Conservation (phyloP, 2,329 filamentous ascomycete genomes). For the Magnaporthiopsis incrustans region DNA sequence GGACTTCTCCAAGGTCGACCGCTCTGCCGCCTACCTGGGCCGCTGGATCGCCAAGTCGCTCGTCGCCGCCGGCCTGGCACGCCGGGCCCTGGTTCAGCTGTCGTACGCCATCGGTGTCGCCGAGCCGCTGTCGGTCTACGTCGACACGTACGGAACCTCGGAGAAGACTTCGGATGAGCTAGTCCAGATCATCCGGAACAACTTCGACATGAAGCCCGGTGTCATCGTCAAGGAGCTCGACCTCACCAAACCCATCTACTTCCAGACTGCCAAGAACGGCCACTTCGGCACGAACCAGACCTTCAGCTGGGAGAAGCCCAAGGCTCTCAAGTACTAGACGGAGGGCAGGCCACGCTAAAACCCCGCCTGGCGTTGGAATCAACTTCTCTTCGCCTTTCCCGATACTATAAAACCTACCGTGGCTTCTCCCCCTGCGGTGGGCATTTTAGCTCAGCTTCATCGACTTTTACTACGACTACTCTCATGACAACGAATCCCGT, state of each 20-base stretch:
- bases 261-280: constrained; percentile 97
- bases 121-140: constrained; percentile 95
- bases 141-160: constrained; percentile 96
- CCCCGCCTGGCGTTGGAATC: constrained; percentile 19
- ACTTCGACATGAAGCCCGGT: constrained; percentile 97
- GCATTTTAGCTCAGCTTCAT: too few relatives aligned
- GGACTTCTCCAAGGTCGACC: constrained; percentile 99
- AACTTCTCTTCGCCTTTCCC: constrained; percentile 19
- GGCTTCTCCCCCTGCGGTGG: neutral
- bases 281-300: constrained; percentile 96
- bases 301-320: constrained; percentile 98
- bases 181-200: constrained; percentile 85
- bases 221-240: constrained; percentile 97
- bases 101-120: constrained; percentile 99
- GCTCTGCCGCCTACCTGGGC: constrained; percentile 92
- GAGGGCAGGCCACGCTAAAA: constrained; percentile 1
- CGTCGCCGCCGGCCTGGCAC: constrained; percentile 78
- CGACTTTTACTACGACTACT: too few relatives aligned
- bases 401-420: neutral
- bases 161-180: constrained; percentile 84
- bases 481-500: too few relatives aligned
- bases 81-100: constrained; percentile 91
- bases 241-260: constrained; percentile 94
- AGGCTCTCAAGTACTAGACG: constrained; percentile 81
- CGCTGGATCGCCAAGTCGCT: constrained; percentile 99